Evolutionary conservation across 345 rosid species (phyloP).

Genomic region (Salix purpurea): DNA sequence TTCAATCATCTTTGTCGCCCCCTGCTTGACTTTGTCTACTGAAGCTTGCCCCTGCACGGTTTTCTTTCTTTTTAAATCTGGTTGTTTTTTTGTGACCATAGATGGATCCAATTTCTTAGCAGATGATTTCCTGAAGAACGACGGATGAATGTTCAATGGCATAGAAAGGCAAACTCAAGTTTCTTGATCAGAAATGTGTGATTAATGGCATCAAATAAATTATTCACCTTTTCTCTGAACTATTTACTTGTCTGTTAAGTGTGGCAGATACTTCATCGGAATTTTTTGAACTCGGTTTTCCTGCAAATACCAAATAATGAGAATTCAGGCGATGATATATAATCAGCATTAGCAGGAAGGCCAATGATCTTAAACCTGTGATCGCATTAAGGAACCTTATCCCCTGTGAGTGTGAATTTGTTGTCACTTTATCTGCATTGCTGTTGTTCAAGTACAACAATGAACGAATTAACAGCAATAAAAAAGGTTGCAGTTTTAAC

Average conservation of each 20-base stretch:
- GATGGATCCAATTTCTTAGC: slow-evolving; percentile 32
- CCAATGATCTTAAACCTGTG: slow-evolving; percentile 43
- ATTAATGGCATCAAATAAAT: neutral
- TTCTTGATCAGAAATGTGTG: neutral
- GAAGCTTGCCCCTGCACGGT: slow-evolving; percentile 20
- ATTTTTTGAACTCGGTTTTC: slow-evolving; percentile 35
- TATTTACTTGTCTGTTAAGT: slow-evolving; percentile 9
- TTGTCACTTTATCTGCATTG: slow-evolving; percentile 81
- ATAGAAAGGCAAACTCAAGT: neutral
- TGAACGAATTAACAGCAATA: neutral
- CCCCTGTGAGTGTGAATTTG: slow-evolving; percentile 80
- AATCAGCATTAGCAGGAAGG: neutral
- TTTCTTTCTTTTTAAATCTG: slow-evolving; percentile 49
- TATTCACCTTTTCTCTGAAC: slow-evolving; percentile 55
- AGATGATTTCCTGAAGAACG: slow-evolving; percentile 51
- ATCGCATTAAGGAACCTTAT: slow-evolving; percentile 79
- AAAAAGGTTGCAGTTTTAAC: neutral
- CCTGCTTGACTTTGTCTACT: slow-evolving; percentile 23
- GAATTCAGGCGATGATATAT: neutral
- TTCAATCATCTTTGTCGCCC: slow-evolving; percentile 60
- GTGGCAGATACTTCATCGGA: slow-evolving; percentile 30
- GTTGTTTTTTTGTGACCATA: slow-evolving; percentile 13
- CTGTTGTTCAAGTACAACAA: slow-evolving; percentile 38
- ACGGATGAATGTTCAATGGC: slow-evolving; percentile 13
- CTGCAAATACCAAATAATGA: slow-evolving; percentile 27